Evolutionary conservation across 2,329 filamentous ascomycete genomes (phyloP), one percentile per base, ranked within the genome.

Genomic region (Aspergillus fumigatiaffinis): DNA sequence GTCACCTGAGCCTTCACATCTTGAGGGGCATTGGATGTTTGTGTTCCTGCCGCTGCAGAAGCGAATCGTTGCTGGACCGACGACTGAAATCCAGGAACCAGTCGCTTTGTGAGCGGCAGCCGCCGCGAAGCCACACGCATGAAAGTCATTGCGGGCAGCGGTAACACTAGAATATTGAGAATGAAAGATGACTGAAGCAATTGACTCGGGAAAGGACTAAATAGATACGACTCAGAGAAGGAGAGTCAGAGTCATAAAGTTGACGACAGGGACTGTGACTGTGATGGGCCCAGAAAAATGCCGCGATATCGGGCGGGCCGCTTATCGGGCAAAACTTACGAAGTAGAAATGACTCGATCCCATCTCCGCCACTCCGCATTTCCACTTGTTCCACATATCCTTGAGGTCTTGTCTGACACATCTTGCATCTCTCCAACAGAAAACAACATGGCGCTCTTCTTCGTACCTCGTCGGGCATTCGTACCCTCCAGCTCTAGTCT

Each of bases 401-500:
- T 12, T 32, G 51, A 35, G n/a, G 9, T 41, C 38, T 10, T 51
- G 28, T 48, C 50, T 44, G 50, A 50, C 29, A 7, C 26, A 29
- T n/a, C 44, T 14, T 21, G 57, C 44, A 26, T 46, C 6, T 28
- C 50, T 56, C 42, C 53, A 20, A 35, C 46, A 12, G 28, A 21
- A 42, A 49, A 44, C 35, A 60, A 38, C 28, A 69, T 69, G 66
- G 17, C 62, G 0, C 57, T 56, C 38, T 66, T 51, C 21, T 51
- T 68, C 38, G 28, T 55, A 48, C 52, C 66, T 44, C 63, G 63
- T 69, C 77, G 64, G 68, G 68, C 63, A 73, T 76, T 66, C 72
- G 74, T 57, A 63, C 76, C 61, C 84, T 82, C 75, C 41, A 65
- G 65, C 55, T 54, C 68, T 78, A 20, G 44, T 50, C 54, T 60